These are phyloP conservation scores for Talaromyces sp. DNA, from an alignment of 2,329 filamentous ascomycete genomes.

Conservation along the genomic window DNA sequence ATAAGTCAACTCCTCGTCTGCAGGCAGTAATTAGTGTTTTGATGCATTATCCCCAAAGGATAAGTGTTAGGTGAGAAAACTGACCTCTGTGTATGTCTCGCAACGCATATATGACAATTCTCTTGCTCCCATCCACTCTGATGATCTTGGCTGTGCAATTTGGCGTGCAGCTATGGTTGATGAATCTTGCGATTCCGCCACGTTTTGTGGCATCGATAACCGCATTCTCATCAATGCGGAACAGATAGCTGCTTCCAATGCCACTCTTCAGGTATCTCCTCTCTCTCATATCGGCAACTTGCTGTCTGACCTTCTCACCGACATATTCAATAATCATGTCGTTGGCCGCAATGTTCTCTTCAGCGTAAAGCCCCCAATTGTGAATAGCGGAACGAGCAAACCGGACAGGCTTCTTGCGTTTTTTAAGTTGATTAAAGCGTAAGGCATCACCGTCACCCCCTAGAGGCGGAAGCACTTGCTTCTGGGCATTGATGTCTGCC, in stretches of 20 bases:
- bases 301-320: constrained; percentile 92
- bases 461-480: constrained; percentile 64
- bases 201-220: constrained; percentile 98
- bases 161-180: constrained; percentile 95
- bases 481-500: constrained; percentile 92
- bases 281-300: constrained; percentile 95
- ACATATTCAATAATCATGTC: constrained; percentile 99
- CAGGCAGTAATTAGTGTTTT: constrained; percentile 2
- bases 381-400: constrained; percentile 97
- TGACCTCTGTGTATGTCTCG: constrained; percentile 91
- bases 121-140: constrained; percentile 94
- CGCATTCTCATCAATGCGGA: constrained; percentile 95
- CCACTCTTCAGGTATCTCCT: constrained; percentile 89
- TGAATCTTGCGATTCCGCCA: constrained; percentile 95
- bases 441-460: constrained; percentile 82
- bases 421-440: constrained; percentile 98
- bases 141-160: constrained; percentile 99
- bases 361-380: constrained; percentile 96
- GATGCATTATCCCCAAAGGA: not conserved
- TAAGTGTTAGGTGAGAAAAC: constrained; percentile 32
- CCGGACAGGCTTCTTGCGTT: constrained; percentile 97
- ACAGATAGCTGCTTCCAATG: constrained; percentile 94
- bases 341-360: constrained; percentile 94
- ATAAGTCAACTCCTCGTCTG: constrained; percentile 98
- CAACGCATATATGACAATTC: constrained; percentile 97